Conservation (phyloP, 1,139 yeast genomes). For the Geotrichum europaeum region DNA sequence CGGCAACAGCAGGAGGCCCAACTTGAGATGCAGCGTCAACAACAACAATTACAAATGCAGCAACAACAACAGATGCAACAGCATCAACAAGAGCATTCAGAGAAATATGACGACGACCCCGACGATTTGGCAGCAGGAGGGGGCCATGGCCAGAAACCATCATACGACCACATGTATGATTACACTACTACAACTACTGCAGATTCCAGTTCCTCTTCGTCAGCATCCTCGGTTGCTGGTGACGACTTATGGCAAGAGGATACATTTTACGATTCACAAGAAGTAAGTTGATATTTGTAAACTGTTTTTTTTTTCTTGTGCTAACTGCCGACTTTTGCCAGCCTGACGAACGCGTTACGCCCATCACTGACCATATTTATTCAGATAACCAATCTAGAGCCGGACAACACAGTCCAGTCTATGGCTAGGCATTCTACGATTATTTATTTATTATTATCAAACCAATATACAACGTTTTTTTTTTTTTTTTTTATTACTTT, state of each 20-base stretch:
- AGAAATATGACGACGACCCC: slow-evolving; percentile 2
- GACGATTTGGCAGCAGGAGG: slow-evolving; percentile 7
- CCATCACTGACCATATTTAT: slow-evolving; percentile 8
- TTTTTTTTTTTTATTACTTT: not conserved
- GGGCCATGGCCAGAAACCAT: slow-evolving; percentile 18
- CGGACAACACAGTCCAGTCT: slow-evolving; percentile 22
- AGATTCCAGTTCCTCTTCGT: slow-evolving; percentile 26
- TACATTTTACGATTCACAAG: slow-evolving; percentile 15
- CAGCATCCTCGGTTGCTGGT: slow-evolving; percentile 24
- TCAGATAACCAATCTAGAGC: slow-evolving; percentile 17
- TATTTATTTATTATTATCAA: not conserved
- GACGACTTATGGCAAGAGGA: slow-evolving; percentile 26
- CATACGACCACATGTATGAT: slow-evolving; percentile 5
- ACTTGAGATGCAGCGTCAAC: slow-evolving; percentile 19
- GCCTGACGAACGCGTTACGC: slow-evolving; percentile 10
- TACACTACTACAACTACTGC: slow-evolving; percentile 15
- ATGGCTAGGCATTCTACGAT: slow-evolving; percentile 13
- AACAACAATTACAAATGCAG: slow-evolving; percentile 21
- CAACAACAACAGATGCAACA: slow-evolving; percentile 6
- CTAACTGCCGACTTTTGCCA: slow-evolving; percentile 5
- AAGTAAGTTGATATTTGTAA: not conserved
- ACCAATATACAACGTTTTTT: not conserved
- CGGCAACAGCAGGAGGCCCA: slow-evolving; percentile 31
- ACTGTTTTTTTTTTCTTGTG: not conserved
- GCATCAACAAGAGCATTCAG: not conserved